Evolutionary conservation across 2,329 filamentous ascomycete genomes (phyloP).

Genomic region (Xylaria arbuscula): DNA sequence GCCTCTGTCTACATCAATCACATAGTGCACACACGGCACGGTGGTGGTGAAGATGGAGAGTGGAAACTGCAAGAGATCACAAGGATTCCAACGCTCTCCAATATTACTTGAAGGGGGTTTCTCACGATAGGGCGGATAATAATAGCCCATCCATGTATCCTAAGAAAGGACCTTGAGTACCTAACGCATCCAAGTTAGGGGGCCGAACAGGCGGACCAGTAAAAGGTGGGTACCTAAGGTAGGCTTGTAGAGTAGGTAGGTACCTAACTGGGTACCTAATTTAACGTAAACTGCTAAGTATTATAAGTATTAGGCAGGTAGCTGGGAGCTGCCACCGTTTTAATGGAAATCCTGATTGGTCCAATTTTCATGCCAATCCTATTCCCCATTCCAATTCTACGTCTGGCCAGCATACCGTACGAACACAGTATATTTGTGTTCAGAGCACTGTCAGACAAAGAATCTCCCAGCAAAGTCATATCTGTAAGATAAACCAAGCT

Average conservation of each 20-base stretch:
- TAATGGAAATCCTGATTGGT: neutral
- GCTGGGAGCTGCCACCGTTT: neutral
- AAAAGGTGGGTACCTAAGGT: neutral
- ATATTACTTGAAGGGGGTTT: conserved; percentile 20
- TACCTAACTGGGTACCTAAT: neutral
- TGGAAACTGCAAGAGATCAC: conserved; percentile 1
- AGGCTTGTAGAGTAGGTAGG: neutral
- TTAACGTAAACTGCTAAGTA: neutral
- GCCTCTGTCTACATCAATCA: conserved; percentile 12
- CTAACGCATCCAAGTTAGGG: too few relatives aligned
- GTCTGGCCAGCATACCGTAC: neutral
- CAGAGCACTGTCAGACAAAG: too few relatives aligned
- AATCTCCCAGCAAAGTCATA: too few relatives aligned
- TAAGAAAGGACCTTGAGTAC: too few relatives aligned
- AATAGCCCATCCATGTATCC: too few relatives aligned
- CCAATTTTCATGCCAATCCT: neutral
- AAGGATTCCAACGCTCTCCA: conserved; percentile 6
- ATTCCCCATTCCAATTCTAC: neutral
- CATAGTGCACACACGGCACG: conserved; percentile 4
- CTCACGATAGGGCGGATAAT: conserved; percentile 6
- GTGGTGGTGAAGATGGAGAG: neutral
- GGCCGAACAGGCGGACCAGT: too few relatives aligned
- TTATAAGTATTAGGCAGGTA: neutral
- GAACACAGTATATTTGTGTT: neutral
- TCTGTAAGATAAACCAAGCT: too few relatives aligned